These are phyloP conservation scores for Stagonosporopsis chrysanthemi DNA, from an alignment of 2,329 filamentous ascomycete genomes.

Conservation along the genomic window DNA sequence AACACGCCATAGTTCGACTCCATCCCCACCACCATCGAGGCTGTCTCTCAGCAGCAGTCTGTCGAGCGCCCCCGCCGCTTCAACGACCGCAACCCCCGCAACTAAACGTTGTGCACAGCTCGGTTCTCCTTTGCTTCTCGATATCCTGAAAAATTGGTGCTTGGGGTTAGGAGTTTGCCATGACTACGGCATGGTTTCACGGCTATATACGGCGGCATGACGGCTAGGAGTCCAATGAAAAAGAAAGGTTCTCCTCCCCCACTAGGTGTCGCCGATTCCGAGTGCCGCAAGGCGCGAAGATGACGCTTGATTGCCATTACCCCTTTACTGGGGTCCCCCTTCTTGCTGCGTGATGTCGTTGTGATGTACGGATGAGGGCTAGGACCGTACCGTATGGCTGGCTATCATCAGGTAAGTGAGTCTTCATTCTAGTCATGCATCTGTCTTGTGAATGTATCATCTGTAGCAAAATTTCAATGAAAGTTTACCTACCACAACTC, in stretches of 20 bases:
- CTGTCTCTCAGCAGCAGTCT: slow-evolving; percentile 86
- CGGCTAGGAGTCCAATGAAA: slow-evolving; percentile 69
- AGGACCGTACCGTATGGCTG: slow-evolving; percentile 22
- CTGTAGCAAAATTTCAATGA: not conserved
- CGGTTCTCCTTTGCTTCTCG: slow-evolving; percentile 46
- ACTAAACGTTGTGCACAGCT: slow-evolving; percentile 57
- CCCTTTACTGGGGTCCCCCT: slow-evolving; percentile 24
- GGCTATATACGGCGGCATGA: slow-evolving; percentile 69
- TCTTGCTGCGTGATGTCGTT: slow-evolving; percentile 14
- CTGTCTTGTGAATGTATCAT: not conserved
- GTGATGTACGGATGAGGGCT: slow-evolving; percentile 20
- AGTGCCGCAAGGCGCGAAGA: slow-evolving; percentile 57
- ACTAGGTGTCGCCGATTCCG: slow-evolving; percentile 90
- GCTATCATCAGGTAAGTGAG: slow-evolving; percentile 21
- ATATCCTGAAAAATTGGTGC: slow-evolving; percentile 60
- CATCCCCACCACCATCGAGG: slow-evolving; percentile 94
- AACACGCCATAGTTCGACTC: slow-evolving; percentile 78
- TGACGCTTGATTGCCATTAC: slow-evolving; percentile 90
- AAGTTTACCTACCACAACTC: not conserved
- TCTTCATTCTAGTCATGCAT: not conserved
- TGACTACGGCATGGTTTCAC: slow-evolving; percentile 88
- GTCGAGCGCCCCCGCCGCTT: slow-evolving; percentile 84
- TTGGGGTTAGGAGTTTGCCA: slow-evolving; percentile 95
- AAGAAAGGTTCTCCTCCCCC: slow-evolving; percentile 51
- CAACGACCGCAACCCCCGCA: slow-evolving; percentile 64